Conservation (phyloP, 2,329 filamentous ascomycete species). For the Decorospora gaudefroyi region DNA sequence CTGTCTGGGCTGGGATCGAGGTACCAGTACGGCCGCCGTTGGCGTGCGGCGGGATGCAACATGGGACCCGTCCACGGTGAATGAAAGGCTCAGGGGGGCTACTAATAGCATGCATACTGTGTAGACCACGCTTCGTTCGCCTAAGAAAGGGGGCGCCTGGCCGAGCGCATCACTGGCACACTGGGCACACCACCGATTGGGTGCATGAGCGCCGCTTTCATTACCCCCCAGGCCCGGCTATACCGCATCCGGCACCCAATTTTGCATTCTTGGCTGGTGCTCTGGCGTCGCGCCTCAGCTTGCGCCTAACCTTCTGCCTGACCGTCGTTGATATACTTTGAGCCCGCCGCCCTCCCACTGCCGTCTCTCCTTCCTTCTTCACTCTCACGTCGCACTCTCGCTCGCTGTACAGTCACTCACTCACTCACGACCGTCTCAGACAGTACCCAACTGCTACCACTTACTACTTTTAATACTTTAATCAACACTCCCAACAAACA, state of each 20-base stretch:
- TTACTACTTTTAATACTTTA: constrained; percentile 25
- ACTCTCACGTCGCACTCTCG: constrained; percentile 26
- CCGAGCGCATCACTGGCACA: constrained; percentile 17
- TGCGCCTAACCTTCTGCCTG: not conserved
- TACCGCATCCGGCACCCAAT: constrained; percentile 30
- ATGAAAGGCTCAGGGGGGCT: constrained; percentile 16
- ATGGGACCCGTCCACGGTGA: constrained; percentile 15
- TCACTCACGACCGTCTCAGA: no score
- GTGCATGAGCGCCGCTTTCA: constrained; percentile 22
- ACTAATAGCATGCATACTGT: no score
- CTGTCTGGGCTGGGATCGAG: constrained; percentile 20
- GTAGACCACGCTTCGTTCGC: constrained; percentile 17
- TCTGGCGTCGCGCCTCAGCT: constrained; percentile 28
- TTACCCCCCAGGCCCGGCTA: constrained; percentile 29
- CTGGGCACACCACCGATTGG: constrained; percentile 31
- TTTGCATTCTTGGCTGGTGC: constrained; percentile 43
- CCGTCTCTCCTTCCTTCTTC: constrained; percentile 23
- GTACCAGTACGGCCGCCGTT: constrained; percentile 33
- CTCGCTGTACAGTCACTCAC: constrained; percentile 36
- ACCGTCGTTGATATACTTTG: constrained; percentile 27
- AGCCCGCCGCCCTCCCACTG: constrained; percentile 11
- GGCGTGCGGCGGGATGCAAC: constrained; percentile 27
- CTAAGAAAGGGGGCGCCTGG: constrained; percentile 27
- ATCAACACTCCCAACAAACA: constrained; percentile 7
- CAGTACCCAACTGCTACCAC: constrained; percentile 21